These are phyloP conservation scores for Hypoxylon perforatum DNA, from an alignment of 495 filamentous ascomycete genomes.

Conservation along the genomic window DNA sequence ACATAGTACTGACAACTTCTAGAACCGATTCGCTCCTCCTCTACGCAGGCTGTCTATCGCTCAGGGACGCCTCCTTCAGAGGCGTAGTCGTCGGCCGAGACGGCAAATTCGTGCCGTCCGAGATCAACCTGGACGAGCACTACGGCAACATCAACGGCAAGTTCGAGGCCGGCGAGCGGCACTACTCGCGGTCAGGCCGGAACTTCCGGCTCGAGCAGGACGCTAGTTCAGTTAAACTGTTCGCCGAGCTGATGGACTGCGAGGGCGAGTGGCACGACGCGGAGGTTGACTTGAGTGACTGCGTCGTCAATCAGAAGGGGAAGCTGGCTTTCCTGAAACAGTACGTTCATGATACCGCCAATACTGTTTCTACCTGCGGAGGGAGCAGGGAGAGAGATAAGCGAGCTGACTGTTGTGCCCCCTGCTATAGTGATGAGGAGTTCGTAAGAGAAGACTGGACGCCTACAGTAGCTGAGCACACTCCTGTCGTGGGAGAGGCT, in stretches of 20 bases:
- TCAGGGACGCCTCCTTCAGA: conserved; percentile 14
- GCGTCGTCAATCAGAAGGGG: conserved; percentile 27
- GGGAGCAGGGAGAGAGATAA: conserved; percentile 2
- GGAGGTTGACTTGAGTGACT: conserved; percentile 26
- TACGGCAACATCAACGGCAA: conserved; percentile 35
- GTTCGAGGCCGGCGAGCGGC: conserved; percentile 25
- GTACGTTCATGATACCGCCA: conserved; percentile 13
- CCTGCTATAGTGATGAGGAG: conserved; percentile 11
- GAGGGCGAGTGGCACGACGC: conserved; percentile 21
- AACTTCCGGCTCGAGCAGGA: conserved; percentile 26
- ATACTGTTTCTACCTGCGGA: no score
- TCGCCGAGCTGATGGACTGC: conserved; percentile 28
- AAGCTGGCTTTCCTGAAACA: conserved; percentile 18
- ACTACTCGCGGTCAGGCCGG: conserved; percentile 27
- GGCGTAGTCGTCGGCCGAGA: conserved; percentile 31
- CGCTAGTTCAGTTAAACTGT: conserved; percentile 15
- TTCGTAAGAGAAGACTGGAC: conserved; percentile 21
- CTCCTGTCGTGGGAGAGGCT: conserved; percentile 25
- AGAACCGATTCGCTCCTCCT: conserved; percentile 32
- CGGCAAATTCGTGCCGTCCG: conserved; percentile 28
- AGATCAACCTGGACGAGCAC: conserved; percentile 33
- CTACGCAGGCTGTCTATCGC: conserved; percentile 22
- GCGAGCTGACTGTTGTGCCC: conserved; percentile 15
- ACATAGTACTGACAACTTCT: conserved; percentile 3
- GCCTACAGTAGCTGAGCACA: conserved; percentile 17